phyloP scores from a whole-genome alignment of 1,139 yeast genomes.

The Yamadazyma oceani region DNA sequence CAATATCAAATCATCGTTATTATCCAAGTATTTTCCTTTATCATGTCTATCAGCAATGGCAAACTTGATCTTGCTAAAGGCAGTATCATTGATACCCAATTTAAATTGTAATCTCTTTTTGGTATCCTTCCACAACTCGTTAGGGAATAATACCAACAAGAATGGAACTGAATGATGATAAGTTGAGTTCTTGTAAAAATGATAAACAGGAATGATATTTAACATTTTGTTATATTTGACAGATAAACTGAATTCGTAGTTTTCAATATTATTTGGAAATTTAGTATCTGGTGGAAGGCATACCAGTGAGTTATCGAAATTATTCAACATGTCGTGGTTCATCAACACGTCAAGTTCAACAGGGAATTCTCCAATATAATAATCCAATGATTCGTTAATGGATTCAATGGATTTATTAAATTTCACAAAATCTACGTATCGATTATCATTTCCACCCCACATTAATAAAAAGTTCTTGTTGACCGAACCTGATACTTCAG shows the following conservation, averaged over 20 bases:
- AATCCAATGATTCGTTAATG: constrained; percentile 34
- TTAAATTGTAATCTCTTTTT: constrained; percentile 64
- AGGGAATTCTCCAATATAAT: constrained; percentile 47
- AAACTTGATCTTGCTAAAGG: constrained; percentile 71
- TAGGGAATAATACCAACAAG: constrained; percentile 63
- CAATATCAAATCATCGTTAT: constrained; percentile 52
- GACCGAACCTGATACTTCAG: constrained; percentile 45
- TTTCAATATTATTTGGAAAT: constrained; percentile 20
- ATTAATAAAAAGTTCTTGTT: constrained; percentile 50
- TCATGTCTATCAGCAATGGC: constrained; percentile 52
- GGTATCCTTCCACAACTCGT: constrained; percentile 66
- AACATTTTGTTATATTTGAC: constrained; percentile 35
- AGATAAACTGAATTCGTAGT: constrained; percentile 30
- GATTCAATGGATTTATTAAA: constrained; percentile 39
- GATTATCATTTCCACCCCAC: constrained; percentile 54
- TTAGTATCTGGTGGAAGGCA: constrained; percentile 12
- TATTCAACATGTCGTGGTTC: constrained; percentile 38
- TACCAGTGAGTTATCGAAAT: constrained; percentile 23
- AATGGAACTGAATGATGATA: constrained; percentile 89
- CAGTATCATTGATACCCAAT: constrained; percentile 75
- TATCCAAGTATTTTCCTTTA: constrained; percentile 50
- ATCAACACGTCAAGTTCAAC: constrained; percentile 42
- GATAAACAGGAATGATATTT: constrained; percentile 54
- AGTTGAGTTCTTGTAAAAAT: constrained; percentile 70
- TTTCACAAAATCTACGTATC: constrained; percentile 36